These are phyloP conservation scores for Dioscorea dumetorum DNA, from an alignment of 106 monocot species.

Conservation along the genomic window DNA sequence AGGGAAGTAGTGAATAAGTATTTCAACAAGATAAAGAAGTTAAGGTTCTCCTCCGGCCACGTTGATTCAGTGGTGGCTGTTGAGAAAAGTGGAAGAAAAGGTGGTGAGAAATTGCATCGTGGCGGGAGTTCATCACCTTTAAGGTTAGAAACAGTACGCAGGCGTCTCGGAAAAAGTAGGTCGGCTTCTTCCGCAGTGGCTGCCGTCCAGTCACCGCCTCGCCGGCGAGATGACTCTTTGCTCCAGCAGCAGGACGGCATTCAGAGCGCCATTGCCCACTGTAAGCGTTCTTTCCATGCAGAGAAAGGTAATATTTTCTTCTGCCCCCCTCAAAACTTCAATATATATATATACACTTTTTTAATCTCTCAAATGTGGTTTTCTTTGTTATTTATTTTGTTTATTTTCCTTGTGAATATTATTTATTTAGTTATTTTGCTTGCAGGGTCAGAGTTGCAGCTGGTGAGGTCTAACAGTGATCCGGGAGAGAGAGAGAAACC, in stretches of 20 bases:
- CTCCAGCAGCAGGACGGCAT: slow-evolving; percentile 81
- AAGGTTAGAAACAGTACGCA: slow-evolving; percentile 19
- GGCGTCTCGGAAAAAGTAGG: slow-evolving; percentile 44
- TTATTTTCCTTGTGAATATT: neutral
- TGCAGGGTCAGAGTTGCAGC: slow-evolving; percentile 17
- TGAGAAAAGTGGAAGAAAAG: neutral
- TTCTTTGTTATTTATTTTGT: neutral
- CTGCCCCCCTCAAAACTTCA: too few relatives aligned
- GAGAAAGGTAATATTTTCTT: slow-evolving; percentile 11
- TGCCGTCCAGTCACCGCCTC: slow-evolving; percentile 18
- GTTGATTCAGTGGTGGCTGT: neutral
- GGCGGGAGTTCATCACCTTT: slow-evolving; percentile 7
- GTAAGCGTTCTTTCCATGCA: slow-evolving; percentile 66
- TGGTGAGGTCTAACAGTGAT: slow-evolving; percentile 53
- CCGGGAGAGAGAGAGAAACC: slow-evolving; percentile 24
- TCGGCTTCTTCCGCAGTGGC: slow-evolving; percentile 39
- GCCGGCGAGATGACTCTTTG: slow-evolving; percentile 60
- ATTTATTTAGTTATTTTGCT: neutral
- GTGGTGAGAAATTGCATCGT: too few relatives aligned
- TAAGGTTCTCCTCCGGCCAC: slow-evolving; percentile 15
- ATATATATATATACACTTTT: too few relatives aligned
- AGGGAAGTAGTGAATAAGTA: slow-evolving; percentile 54
- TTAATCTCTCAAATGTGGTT: neutral
- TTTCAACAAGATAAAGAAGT: slow-evolving; percentile 55
- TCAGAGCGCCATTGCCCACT: slow-evolving; percentile 88